Conservation (phyloP, 2,329 filamentous ascomycete genomes). For the Aspergillus jensenii region DNA sequence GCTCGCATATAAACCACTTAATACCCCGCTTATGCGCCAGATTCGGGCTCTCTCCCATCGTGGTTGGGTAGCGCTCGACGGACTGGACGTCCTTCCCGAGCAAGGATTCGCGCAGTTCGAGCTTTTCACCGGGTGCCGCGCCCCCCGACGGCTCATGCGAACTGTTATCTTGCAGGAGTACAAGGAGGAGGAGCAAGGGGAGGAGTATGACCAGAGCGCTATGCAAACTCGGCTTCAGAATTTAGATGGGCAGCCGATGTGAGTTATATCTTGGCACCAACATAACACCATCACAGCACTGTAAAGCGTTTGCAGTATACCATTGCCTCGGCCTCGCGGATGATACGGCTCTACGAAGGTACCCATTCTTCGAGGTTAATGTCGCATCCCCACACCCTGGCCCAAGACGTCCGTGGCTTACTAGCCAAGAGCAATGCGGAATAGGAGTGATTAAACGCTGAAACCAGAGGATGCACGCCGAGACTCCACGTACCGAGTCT, state of each 20-base stretch:
- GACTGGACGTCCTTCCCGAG: slow-evolving; percentile 41
- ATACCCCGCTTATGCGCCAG: slow-evolving; percentile 38
- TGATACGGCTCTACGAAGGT: too few species aligned
- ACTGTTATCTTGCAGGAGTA: slow-evolving; percentile 37
- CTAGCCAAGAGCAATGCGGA: background rate
- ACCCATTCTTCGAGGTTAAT: too few species aligned
- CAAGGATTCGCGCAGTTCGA: slow-evolving; percentile 44
- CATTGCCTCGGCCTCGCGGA: background rate
- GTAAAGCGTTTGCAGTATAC: background rate
- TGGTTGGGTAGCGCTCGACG: slow-evolving; percentile 41
- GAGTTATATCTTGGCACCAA: slow-evolving; percentile 7
- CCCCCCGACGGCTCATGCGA: slow-evolving; percentile 39
- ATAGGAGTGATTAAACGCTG: background rate
- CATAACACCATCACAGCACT: background rate
- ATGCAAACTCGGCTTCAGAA: slow-evolving; percentile 32
- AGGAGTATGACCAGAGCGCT: slow-evolving; percentile 29
- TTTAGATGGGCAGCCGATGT: slow-evolving; percentile 33
- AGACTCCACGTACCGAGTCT: too few species aligned
- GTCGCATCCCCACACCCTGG: too few species aligned
- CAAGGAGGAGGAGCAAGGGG: slow-evolving; percentile 29
- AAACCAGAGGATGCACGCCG: background rate
- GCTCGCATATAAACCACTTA: slow-evolving; percentile 42
- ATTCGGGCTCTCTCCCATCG: slow-evolving; percentile 37
- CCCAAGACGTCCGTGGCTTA: background rate
- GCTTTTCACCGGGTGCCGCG: slow-evolving; percentile 39